Conservation (phyloP, 345 rosid genomes). For the Lenwebbia sp. region DNA sequence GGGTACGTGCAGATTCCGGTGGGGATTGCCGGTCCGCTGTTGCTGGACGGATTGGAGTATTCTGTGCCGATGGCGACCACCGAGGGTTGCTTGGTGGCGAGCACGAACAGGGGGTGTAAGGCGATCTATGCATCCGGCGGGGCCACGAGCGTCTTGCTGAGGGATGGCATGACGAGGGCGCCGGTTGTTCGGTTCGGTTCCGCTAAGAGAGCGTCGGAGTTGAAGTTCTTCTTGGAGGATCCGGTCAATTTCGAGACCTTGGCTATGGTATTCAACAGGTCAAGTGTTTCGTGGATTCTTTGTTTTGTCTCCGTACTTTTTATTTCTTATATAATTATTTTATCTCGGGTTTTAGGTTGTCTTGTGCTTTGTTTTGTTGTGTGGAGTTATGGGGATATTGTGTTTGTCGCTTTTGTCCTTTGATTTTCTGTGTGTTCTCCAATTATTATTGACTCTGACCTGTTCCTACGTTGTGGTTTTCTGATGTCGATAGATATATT, state of each 20-base stretch:
- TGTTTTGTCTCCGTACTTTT: neutral
- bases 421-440: neutral
- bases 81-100: constrained; percentile 91
- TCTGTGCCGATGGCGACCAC: constrained; percentile 95
- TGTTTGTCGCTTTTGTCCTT: neutral
- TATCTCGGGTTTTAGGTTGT: neutral
- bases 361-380: neutral
- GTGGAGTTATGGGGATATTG: neutral
- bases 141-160: constrained; percentile 42
- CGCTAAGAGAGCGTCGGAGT: constrained; percentile 50
- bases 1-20: constrained; percentile 93
- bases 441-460: neutral
- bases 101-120: constrained; percentile 89
- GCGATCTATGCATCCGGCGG: constrained; percentile 75
- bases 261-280: constrained; percentile 69
- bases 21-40: constrained; percentile 84
- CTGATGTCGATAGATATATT: neutral
- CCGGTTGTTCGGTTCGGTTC: constrained; percentile 64
- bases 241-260: constrained; percentile 59
- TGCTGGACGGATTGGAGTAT: constrained; percentile 77
- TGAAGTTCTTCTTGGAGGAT: constrained; percentile 75
- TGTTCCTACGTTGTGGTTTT: neutral
- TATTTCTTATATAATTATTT: neutral
- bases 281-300: neutral
- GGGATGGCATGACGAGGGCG: constrained; percentile 81